Evolutionary conservation across 2,329 filamentous ascomycete species (phyloP), one percentile per base, ranked within the genome.

Genomic region (Phyllosticta capitalensis): DNA sequence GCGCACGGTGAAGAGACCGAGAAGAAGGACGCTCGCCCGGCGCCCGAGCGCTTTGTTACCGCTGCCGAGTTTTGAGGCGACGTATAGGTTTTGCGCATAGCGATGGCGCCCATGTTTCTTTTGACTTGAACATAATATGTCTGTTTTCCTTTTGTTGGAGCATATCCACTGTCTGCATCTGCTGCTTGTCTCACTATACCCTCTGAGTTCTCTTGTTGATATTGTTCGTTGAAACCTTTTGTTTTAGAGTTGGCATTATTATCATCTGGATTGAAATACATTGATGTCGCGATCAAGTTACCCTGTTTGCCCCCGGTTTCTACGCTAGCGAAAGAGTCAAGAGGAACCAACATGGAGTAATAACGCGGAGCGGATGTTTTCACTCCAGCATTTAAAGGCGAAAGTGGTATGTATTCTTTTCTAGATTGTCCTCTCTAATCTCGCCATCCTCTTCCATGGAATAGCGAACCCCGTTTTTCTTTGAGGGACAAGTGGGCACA

Each of bases 41-140:
- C 24, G 21, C 53, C 84, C 26, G 82, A 86, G 62, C 78, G 78
- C 0, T 84, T 83, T 63, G 75, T 81, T 20, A 84, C 82, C 1
- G 81, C 75, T 4, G 65, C 71, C 12, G 77, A 81, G 26, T 55
- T 61, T 48, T 61, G 49, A 54, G 33, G 7, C 38, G 38, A 14
- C 38, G 7, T n/a, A n/a, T 6, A 38, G 38, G 17, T n/a, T n/a
- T 45, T n/a, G 17, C n/a, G 14, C 38, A 45, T 38, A 14, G 10
- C 38, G 5, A 45, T 6, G 38, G 17, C 38, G 38, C 38, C 12
- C n/a, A 3, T 3, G 38, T 45, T 6, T 45, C 14, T 6, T 19
- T 45, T 45, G n/a, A n/a, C n/a, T n/a, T n/a, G n/a, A n/a, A n/a
- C n/a, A n/a, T n/a, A n/a, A 14, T 45, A 3, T 3, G 38, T 45